Conservation (phyloP, 2,329 filamentous ascomycete species). For the Blastomyces gilchristii region DNA sequence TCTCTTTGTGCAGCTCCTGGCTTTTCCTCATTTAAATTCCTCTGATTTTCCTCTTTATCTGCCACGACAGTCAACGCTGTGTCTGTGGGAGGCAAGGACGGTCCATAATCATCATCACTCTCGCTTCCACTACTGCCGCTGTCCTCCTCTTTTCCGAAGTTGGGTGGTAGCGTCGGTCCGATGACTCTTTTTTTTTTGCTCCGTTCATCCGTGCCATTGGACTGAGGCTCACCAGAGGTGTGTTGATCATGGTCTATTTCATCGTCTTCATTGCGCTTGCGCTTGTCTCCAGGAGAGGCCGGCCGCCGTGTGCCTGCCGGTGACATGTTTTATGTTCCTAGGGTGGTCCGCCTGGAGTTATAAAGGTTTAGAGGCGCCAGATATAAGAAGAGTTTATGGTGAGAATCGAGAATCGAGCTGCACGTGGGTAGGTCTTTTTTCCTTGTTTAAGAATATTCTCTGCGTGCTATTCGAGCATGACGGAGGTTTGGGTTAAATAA, state of each 20-base stretch:
- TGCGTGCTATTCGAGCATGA: no score
- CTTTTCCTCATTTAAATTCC: conserved; percentile 21
- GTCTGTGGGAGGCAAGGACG: conserved; percentile 19
- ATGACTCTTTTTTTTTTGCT: conserved; percentile 42
- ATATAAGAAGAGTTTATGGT: neutral
- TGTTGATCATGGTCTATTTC: neutral
- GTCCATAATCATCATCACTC: conserved; percentile 32
- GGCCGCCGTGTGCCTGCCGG: neutral
- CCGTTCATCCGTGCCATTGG: neutral
- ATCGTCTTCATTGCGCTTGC: conserved; percentile 6
- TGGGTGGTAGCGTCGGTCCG: conserved; percentile 42
- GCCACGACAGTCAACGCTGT: neutral
- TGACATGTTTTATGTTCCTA: neutral
- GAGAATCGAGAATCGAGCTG: neutral
- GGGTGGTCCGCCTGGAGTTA: neutral
- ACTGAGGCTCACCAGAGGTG: neutral
- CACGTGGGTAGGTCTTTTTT: no score
- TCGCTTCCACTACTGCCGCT: conserved; percentile 28
- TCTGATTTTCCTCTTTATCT: neutral
- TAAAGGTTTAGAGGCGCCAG: neutral
- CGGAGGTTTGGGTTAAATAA: no score
- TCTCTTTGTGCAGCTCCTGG: conserved; percentile 54
- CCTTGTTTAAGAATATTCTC: no score
- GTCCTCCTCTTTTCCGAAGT: conserved; percentile 18
- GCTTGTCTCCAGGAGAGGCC: neutral